These are phyloP conservation scores for Trypanosoma congolense DNA, from an alignment of 208 protist genomes.

Conservation along the genomic window DNA sequence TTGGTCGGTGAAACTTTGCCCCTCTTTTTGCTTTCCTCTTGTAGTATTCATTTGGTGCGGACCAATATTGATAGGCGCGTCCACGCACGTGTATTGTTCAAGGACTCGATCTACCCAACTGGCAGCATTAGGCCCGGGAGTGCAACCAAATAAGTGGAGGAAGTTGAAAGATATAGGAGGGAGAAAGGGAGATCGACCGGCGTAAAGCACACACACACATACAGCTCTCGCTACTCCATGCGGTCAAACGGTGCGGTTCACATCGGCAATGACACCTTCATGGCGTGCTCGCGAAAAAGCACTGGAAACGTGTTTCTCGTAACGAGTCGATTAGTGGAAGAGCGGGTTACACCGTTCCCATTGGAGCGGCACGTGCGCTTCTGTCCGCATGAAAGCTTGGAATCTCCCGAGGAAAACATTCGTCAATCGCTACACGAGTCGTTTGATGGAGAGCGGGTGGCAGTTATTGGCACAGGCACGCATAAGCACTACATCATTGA, in stretches of 20 bases:
- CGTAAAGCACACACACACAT: no score
- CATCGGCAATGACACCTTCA: conserved; percentile 80
- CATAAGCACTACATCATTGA: conserved; percentile 65
- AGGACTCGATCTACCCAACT: no score
- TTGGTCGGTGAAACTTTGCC: no score
- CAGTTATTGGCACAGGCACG: conserved; percentile 45
- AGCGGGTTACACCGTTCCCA: conserved; percentile 29
- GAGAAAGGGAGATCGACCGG: no score
- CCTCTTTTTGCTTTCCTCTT: no score
- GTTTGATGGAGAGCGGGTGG: conserved; percentile 42
- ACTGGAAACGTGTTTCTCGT: conserved; percentile 45
- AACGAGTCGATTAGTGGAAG: conserved; percentile 46
- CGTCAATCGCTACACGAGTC: conserved; percentile 57
- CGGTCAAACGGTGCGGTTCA: conserved; percentile 75
- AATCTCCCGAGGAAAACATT: neutral
- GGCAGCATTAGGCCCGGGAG: no score
- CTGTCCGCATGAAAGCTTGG: neutral
- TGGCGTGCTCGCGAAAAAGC: conserved; percentile 38
- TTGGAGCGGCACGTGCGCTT: conserved; percentile 33
- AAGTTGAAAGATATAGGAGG: no score
- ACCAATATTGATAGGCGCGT: no score
- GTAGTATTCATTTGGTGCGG: no score
- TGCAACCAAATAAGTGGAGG: no score
- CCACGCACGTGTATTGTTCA: no score
- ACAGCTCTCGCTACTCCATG: conserved; percentile 29